phyloP scores from a whole-genome alignment of 2,329 filamentous ascomycete species.

The Fusarium zealandicum region DNA sequence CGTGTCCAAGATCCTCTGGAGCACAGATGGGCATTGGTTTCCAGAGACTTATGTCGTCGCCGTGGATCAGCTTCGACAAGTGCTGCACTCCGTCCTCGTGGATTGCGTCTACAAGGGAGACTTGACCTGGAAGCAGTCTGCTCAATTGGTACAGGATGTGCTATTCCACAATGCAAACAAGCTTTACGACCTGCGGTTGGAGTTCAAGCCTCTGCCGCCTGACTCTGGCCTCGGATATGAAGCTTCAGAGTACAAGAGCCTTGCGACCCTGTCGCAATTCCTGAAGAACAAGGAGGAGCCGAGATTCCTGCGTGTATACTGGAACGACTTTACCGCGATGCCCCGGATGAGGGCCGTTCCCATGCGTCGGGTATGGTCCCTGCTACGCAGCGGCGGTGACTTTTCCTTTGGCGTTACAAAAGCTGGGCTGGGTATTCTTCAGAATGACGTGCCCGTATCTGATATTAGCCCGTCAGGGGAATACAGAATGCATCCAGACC shows the following conservation, averaged over 20 bases:
- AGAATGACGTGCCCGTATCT: conserved; percentile 66
- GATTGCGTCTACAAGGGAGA: conserved; percentile 72
- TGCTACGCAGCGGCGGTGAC: conserved; percentile 54
- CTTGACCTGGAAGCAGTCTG: conserved; percentile 67
- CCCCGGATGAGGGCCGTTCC: conserved; percentile 73
- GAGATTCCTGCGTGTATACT: conserved; percentile 77
- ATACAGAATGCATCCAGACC: conserved; percentile 71
- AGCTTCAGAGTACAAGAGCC: conserved; percentile 8
- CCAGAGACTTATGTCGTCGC: conserved; percentile 81
- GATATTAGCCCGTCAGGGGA: conserved; percentile 67
- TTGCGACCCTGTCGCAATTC: conserved; percentile 44
- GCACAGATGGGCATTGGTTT: conserved; percentile 80
- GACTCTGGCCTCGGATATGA: conserved; percentile 4
- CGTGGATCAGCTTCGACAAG: conserved; percentile 74
- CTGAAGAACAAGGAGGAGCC: conserved; percentile 57
- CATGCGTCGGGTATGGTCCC: conserved; percentile 60
- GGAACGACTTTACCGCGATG: conserved; percentile 79
- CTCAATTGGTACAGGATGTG: conserved; percentile 69
- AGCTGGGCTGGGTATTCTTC: conserved; percentile 70
- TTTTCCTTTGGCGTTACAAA: conserved; percentile 67
- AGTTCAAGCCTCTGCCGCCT: conserved; percentile 44
- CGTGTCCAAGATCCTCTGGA: conserved; percentile 78
- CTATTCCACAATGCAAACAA: conserved; percentile 79
- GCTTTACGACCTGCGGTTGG: conserved; percentile 70
- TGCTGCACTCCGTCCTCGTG: conserved; percentile 70